Evolutionary conservation across 768 basidiomycete genomes (phyloP), one percentile per base, ranked within the genome.

Genomic region (Panellus pusillus): DNA sequence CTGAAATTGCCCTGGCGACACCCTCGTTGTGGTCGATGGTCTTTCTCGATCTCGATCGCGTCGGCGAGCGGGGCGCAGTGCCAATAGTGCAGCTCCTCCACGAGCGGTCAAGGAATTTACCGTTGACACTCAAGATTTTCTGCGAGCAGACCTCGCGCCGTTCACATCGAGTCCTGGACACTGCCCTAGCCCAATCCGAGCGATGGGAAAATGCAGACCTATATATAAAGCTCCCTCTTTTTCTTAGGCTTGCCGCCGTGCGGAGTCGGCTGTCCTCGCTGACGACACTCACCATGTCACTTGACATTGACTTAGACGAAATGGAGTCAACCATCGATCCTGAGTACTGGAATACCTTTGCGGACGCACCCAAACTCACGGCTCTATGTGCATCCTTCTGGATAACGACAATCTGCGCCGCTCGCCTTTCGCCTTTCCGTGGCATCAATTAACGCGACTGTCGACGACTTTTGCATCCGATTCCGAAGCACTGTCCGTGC

Each of bases 401-500:
- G 44, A 32, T 28, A 4, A 18, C 2, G 4, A 4, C 3, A 4
- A 14, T n/a, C 31, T 41, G 20, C 13, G 14, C 3, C 39, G n/a
- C 14, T 9, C 49, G 9, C 55, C 55, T 4, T 56, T 56, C 27
- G 11, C 27, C 2, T 19, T 56, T 9, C 49, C 49, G 12, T 51
- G 49, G 49, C 27, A 47, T 13, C 55, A 51, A 44, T 44, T 56
- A n/a, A 56, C 49, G 9, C 49, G 49, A 6, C 45, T 56, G 1
- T 51, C 44, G 6, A 47, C 44, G 1, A 47, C 48, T 4, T 45
- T 51, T 19, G 8, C 44, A 17, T 46, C 44, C 1, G 41, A 28
- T 39, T 35, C 40, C n/a, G 49, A 56, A 20, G 44, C 40, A 1
- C 37, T 56, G 1, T 19, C 32, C 18, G 6, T 31, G 3, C 44